Conservation (phyloP, 441 rosid species). For the Gossypium schwendimanii region DNA sequence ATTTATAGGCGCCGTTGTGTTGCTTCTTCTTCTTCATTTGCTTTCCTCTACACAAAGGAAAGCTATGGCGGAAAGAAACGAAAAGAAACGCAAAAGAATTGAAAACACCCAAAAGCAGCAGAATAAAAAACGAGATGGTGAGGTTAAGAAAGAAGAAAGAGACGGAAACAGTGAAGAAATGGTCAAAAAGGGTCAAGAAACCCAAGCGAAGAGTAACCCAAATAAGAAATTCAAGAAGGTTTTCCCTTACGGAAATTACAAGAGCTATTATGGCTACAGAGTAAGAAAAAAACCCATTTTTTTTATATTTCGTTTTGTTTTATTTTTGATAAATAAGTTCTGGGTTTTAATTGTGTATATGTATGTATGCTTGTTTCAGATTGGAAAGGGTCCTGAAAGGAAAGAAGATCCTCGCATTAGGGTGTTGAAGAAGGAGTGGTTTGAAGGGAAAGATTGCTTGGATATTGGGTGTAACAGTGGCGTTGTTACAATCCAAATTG, state of each 20-base stretch:
- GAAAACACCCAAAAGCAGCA: neutral
- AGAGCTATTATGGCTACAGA: slow-evolving; percentile 82
- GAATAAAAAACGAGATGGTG: slow-evolving; percentile 4
- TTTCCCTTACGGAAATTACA: slow-evolving; percentile 75
- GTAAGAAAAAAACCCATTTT: slow-evolving; percentile 16
- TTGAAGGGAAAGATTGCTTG: slow-evolving; percentile 68
- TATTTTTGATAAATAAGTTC: neutral
- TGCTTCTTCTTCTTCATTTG: neutral
- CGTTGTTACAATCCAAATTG: slow-evolving; percentile 60
- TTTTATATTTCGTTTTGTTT: neutral
- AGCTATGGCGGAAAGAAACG: slow-evolving; percentile 7
- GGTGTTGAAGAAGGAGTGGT: slow-evolving; percentile 74
- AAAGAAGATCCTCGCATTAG: slow-evolving; percentile 78
- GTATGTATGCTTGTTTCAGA: slow-evolving; percentile 28
- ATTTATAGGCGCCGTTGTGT: neutral
- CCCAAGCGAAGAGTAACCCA: slow-evolving; percentile 13
- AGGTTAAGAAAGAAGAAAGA: neutral
- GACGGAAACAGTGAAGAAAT: neutral
- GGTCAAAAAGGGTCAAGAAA: neutral
- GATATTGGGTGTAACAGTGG: slow-evolving; percentile 94
- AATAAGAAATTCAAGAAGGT: slow-evolving; percentile 48
- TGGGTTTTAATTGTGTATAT: neutral
- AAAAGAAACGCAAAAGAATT: slow-evolving; percentile 12
- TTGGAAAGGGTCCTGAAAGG: slow-evolving; percentile 35
- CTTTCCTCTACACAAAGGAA: neutral